Base-by-base conservation (phyloP, 2,329 filamentous ascomycete species). In the Sphaerulina musiva region DNA sequence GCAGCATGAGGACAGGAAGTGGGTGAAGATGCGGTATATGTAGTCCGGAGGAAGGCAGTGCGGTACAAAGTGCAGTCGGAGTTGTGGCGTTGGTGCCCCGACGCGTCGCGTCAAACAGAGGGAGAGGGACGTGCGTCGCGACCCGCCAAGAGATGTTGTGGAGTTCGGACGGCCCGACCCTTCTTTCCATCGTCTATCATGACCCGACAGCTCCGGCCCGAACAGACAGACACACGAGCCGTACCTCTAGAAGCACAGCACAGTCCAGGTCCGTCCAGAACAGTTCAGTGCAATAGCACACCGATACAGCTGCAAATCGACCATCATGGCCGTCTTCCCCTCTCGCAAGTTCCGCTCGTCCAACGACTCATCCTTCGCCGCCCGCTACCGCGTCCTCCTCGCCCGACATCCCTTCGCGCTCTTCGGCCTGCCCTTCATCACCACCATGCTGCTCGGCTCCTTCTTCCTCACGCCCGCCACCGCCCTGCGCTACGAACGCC, bases 401-500 rank as follows among this genome's bases (percentile, higher is more conserved):
- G 78, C 82, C 55, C 85, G 80, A 66, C 89, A 87, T 65, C 95
- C 93, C 1, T 98, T 98, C 71, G 76, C 90, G 29, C 82, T 95
- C 59, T 98, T 98, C 69, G 95, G 95, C 2, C 79, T 98, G 3
- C 95, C 93, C 0, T 98, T 98, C 72, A 81, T 98, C 62, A 76
- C 82, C 53, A 85, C 95, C 55, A 95, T 98, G 68, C 82, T 98
- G 26, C 89, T 86, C 1, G 92, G 90, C 0, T 95, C 89, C 2
- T 98, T 98, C 72, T 87, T 95, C 64, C 80, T 98, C 46, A 97
- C 93, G 0, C 93, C 92, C 1, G 93, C 92, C 4, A 92, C 95
- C 20, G 93, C 95, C 11, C 78, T 98, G 46, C 82, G 95, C 55
- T 98, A 97, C 73, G 93, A 98, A 74, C 83, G 87, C 59, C 84